These are phyloP conservation scores for Gamsiella multidivaricata DNA, from an alignment of 192 early-diverging fungal species.

Conservation along the genomic window DNA sequence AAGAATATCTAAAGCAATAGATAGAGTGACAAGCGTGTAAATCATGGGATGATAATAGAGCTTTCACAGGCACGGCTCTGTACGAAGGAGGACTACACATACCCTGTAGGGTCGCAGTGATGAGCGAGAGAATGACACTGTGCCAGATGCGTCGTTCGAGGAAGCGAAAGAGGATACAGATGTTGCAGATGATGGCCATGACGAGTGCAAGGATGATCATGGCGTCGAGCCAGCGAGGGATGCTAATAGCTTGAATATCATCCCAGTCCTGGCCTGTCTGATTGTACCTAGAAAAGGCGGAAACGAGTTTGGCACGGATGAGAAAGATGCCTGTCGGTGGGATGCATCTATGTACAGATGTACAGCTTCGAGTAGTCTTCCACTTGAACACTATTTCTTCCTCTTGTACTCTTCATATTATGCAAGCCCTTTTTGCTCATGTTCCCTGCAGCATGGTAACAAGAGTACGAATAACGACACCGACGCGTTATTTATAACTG, in stretches of 20 bases:
- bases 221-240: slow-evolving; percentile 25
- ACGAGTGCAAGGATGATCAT: slow-evolving; percentile 20
- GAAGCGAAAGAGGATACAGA: slow-evolving; percentile 36
- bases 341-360: not conserved
- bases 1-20: slow-evolving; percentile 32
- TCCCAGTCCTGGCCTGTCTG: slow-evolving; percentile 8
- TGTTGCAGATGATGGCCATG: slow-evolving; percentile 34
- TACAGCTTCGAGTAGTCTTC: not conserved
- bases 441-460: no score
- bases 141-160: slow-evolving; percentile 25
- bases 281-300: slow-evolving; percentile 13
- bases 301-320: not conserved
- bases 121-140: slow-evolving; percentile 16
- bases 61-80: no score
- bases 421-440: no score
- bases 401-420: no score
- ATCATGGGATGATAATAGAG: no score
- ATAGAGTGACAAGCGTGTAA: no score
- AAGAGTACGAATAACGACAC: no score
- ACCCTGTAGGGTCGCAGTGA: slow-evolving; percentile 33
- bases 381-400: no score
- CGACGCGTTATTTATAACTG: no score
- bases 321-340: not conserved
- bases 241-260: not conserved
- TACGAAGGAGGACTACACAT: not conserved